Evolutionary conservation across 169 alveolate genomes (phyloP).

Genomic region (Theileria annulata): DNA sequence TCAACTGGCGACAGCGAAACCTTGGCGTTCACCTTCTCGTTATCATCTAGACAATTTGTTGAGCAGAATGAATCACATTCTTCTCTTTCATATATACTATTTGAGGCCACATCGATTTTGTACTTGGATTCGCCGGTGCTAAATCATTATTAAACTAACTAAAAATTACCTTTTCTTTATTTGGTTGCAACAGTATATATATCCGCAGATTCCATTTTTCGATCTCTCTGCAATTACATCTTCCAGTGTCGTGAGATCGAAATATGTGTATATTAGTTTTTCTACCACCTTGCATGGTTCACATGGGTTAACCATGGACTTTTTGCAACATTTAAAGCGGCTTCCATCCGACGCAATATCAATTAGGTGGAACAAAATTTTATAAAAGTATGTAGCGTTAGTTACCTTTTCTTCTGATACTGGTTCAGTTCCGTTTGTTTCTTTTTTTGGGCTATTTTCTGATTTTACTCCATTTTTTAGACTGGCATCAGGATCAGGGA

Average conservation of each 20-base stretch:
- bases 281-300: constrained; percentile 40
- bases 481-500: background rate
- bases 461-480: background rate
- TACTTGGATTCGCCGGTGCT: constrained; percentile 23
- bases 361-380: constrained; percentile 13
- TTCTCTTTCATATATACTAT: constrained; percentile 30
- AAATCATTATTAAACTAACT: background rate
- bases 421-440: background rate
- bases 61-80: constrained; percentile 62
- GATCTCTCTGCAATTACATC: constrained; percentile 22
- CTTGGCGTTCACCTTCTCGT: constrained; percentile 18
- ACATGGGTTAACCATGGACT: constrained; percentile 25
- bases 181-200: constrained; percentile 44
- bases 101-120: constrained; percentile 50
- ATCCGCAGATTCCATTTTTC: constrained; percentile 37
- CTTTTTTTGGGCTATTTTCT: background rate
- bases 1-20: constrained; percentile 59
- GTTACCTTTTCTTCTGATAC: constrained; percentile 6
- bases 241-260: constrained; percentile 61
- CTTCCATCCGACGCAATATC: constrained; percentile 35
- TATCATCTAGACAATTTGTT: constrained; percentile 38
- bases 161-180: background rate
- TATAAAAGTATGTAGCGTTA: constrained; percentile 33
- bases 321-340: constrained; percentile 41
- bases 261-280: constrained; percentile 36